phyloP scores from a whole-genome alignment of 768 basidiomycete genomes.

The Steccherinum ochraceum region DNA sequence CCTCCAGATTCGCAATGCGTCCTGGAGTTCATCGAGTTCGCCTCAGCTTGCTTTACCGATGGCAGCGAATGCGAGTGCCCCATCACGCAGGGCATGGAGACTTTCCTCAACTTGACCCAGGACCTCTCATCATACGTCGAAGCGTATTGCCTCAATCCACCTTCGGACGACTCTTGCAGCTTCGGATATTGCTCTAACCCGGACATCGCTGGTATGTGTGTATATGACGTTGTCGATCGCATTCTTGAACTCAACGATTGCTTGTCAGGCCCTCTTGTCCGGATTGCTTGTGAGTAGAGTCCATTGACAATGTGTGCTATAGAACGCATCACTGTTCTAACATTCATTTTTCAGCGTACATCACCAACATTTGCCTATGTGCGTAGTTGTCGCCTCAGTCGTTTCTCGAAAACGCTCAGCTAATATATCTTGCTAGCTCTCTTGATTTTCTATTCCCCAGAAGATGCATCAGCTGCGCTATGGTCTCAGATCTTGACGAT shows the following conservation, averaged over 20 bases:
- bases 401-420: neutral
- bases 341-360: neutral
- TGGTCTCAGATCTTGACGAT: slow-evolving; percentile 1
- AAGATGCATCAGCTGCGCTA: neutral
- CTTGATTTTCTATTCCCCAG: slow-evolving; percentile 4
- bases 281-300: neutral
- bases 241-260: neutral
- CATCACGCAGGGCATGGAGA: neutral
- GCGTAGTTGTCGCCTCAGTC: neutral
- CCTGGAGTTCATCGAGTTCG: no score
- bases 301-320: no score
- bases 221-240: neutral
- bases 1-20: no score
- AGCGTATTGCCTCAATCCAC: slow-evolving; percentile 3
- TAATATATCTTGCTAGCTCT: neutral
- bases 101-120: slow-evolving; percentile 1
- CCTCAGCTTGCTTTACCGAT: no score
- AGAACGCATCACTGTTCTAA: no score
- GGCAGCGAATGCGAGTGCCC: slow-evolving; percentile 1
- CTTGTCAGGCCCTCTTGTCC: neutral
- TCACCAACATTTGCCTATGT: slow-evolving; percentile 2
- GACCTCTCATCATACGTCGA: neutral
- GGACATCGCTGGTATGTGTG: slow-evolving; percentile 2
- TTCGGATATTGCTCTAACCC: slow-evolving; percentile 3
- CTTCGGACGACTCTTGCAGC: slow-evolving; percentile 1